These are phyloP conservation scores for Volutella citrinella DNA, from an alignment of 2,329 filamentous ascomycete species.

Conservation along the genomic window DNA sequence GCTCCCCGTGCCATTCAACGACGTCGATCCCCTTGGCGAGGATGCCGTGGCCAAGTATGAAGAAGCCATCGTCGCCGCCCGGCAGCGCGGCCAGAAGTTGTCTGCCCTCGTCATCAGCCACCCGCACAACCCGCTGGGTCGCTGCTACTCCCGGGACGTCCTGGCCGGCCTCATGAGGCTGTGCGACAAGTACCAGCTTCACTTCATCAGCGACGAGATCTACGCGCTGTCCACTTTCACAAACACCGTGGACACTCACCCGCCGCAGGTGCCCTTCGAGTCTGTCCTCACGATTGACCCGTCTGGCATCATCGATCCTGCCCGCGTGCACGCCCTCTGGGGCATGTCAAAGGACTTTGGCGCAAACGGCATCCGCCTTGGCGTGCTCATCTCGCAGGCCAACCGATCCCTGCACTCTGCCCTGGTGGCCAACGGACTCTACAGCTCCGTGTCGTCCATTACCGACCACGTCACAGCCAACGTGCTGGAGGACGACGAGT, in stretches of 20 bases:
- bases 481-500: slow-evolving; percentile 42
- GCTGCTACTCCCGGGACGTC: slow-evolving; percentile 40
- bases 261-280: slow-evolving; percentile 35
- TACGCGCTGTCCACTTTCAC: slow-evolving; percentile 52
- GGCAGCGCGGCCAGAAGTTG: slow-evolving; percentile 38
- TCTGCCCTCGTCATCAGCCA: slow-evolving; percentile 48
- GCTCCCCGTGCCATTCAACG: slow-evolving; percentile 41
- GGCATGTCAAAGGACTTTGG: slow-evolving; percentile 52
- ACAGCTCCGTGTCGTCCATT: slow-evolving; percentile 43
- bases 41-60: slow-evolving; percentile 44
- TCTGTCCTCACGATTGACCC: slow-evolving; percentile 44
- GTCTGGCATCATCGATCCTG: slow-evolving; percentile 42
- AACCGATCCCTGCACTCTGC: slow-evolving; percentile 39
- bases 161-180: slow-evolving; percentile 42
- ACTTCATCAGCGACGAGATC: slow-evolving; percentile 50
- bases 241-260: slow-evolving; percentile 31
- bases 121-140: slow-evolving; percentile 50
- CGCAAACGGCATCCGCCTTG: slow-evolving; percentile 53
- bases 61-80: slow-evolving; percentile 35
- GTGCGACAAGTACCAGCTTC: slow-evolving; percentile 45
- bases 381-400: slow-evolving; percentile 46
- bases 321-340: slow-evolving; percentile 50
- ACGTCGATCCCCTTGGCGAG: slow-evolving; percentile 40
- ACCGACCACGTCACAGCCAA: slow-evolving; percentile 39
- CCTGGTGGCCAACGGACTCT: slow-evolving; percentile 35